These are phyloP conservation scores for Taxawa tesnikishii DNA, from an alignment of 2,329 filamentous ascomycete species.

Conservation along the genomic window DNA sequence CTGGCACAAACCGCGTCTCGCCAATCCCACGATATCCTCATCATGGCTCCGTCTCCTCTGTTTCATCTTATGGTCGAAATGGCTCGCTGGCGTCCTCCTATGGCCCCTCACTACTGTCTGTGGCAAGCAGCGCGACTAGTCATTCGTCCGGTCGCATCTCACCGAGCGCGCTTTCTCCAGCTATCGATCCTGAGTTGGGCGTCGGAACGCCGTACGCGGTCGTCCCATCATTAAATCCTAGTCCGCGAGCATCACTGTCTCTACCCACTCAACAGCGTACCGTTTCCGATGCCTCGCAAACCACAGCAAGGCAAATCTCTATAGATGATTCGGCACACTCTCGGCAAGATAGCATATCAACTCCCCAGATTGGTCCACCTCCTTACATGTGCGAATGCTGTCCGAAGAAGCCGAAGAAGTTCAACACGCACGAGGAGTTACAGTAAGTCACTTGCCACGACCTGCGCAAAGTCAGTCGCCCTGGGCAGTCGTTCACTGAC, in stretches of 20 bases:
- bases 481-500: constrained; percentile 9
- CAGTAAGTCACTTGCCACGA: constrained; percentile 45
- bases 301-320: constrained; percentile 32
- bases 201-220: constrained; percentile 43
- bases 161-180: constrained; percentile 46
- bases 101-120: constrained; percentile 41
- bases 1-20: constrained; percentile 41
- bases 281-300: constrained; percentile 26
- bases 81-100: constrained; percentile 51
- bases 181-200: constrained; percentile 40
- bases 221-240: constrained; percentile 31
- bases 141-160: constrained; percentile 50
- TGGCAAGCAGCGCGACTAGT: constrained; percentile 54
- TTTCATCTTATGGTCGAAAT: constrained; percentile 48
- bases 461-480: too few species aligned
- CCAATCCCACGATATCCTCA: constrained; percentile 40
- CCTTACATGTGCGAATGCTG: constrained; percentile 90
- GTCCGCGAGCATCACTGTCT: constrained; percentile 26
- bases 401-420: constrained; percentile 94
- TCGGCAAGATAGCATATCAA: constrained; percentile 32
- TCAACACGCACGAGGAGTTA: constrained; percentile 72
- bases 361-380: constrained; percentile 43
- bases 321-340: constrained; percentile 29
- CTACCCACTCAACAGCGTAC: constrained; percentile 27
- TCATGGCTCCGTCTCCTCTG: constrained; percentile 53